Conservation (phyloP, 768 basidiomycete species). For the Lentinus brumalis region DNA sequence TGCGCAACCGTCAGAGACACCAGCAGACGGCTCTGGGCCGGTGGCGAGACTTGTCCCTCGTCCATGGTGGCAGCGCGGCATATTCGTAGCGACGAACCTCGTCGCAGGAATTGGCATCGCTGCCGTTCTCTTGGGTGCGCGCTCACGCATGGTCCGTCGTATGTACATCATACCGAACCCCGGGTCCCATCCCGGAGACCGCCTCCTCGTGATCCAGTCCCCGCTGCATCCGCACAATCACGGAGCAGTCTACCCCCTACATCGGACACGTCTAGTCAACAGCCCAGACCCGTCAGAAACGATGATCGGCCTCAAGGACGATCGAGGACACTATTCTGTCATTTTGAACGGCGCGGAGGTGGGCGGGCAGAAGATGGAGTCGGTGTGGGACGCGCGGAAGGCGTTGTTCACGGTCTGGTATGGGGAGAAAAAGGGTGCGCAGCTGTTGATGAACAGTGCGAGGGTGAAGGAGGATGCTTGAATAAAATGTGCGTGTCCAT, state of each 20-base stretch:
- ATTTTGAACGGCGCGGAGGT: constrained; percentile 19
- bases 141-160: constrained; percentile 25
- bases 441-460: constrained; percentile 12
- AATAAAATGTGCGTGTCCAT: no score
- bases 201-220: constrained; percentile 24
- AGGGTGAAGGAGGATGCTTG: constrained; percentile 2
- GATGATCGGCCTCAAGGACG: constrained; percentile 17
- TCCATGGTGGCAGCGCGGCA: constrained; percentile 27
- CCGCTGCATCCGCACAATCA: constrained; percentile 20
- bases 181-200: constrained; percentile 3
- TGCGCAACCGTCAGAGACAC: background rate
- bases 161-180: constrained; percentile 24
- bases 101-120: constrained; percentile 21
- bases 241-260: constrained; percentile 23
- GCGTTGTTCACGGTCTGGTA: constrained; percentile 26
- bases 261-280: constrained; percentile 11
- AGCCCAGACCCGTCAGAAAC: constrained; percentile 21
- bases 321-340: constrained; percentile 20
- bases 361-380: constrained; percentile 17
- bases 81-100: constrained; percentile 19
- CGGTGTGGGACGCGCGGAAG: constrained; percentile 20
- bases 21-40: background rate
- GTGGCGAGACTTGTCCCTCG: constrained; percentile 23
- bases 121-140: constrained; percentile 23
- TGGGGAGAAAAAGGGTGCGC: constrained; percentile 22